Conservation (phyloP, 108 stramenopile species). For the Cyclotella atomus region DNA sequence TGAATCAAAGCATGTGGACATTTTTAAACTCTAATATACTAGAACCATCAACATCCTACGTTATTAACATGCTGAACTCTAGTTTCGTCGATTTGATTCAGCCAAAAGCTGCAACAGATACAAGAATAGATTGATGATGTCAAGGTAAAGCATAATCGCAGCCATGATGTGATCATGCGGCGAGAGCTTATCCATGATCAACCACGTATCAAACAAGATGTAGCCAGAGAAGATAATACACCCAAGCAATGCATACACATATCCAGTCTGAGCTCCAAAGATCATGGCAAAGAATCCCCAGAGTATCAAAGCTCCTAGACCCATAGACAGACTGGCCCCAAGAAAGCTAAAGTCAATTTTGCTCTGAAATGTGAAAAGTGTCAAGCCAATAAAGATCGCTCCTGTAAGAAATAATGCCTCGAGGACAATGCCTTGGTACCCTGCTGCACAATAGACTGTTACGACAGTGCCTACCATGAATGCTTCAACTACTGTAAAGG, state of each 20-base stretch:
- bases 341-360: constrained; percentile 55
- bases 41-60: too few relatives aligned
- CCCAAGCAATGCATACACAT: constrained; percentile 49
- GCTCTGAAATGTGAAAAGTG: constrained; percentile 50
- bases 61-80: too few relatives aligned
- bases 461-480: constrained; percentile 50
- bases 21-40: too few relatives aligned
- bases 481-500: constrained; percentile 49
- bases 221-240: constrained; percentile 51
- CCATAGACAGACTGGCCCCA: constrained; percentile 51
- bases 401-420: constrained; percentile 55
- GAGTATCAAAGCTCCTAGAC: constrained; percentile 44
- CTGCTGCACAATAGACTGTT: constrained; percentile 39
- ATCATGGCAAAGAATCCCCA: constrained; percentile 59
- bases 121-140: constrained; percentile 52
- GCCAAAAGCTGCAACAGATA: constrained; percentile 44
- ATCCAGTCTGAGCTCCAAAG: constrained; percentile 47
- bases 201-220: constrained; percentile 57
- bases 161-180: constrained; percentile 57
- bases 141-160: constrained; percentile 51
- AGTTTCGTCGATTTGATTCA: constrained; percentile 18
- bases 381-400: constrained; percentile 48
- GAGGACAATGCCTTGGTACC: constrained; percentile 35
- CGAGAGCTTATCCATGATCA: constrained; percentile 48
- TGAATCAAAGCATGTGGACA: too few relatives aligned